These are phyloP conservation scores for Smallanthus sonchifolius DNA, from an alignment of 129 eudicot genomes.

Conservation along the genomic window DNA sequence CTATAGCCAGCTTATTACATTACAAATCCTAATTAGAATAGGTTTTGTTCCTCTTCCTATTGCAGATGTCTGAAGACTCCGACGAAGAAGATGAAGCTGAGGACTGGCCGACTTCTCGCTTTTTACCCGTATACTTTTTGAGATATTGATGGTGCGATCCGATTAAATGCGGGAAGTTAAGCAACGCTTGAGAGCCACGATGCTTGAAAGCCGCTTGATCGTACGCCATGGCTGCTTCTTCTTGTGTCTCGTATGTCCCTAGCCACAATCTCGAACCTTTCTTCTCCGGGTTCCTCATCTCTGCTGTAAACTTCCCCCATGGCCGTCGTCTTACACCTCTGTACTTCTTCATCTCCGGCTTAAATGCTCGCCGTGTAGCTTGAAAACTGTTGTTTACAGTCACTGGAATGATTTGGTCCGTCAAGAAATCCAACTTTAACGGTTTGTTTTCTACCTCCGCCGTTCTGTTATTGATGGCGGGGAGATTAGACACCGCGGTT, in stretches of 20 bases:
- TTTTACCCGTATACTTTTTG: not conserved
- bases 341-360: conserved; percentile 5
- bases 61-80: too few relatives aligned
- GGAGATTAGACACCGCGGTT: not conserved
- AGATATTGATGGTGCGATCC: conserved; percentile 2
- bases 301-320: conserved; percentile 43
- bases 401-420: not conserved
- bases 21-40: too few relatives aligned
- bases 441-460: not conserved
- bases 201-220: conserved; percentile 34
- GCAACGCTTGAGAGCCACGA: conserved; percentile 29
- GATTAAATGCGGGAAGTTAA: conserved; percentile 38
- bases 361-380: not conserved
- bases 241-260: conserved; percentile 32
- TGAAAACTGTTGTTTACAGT: not conserved
- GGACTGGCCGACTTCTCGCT: too few relatives aligned
- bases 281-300: conserved; percentile 34
- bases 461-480: not conserved
- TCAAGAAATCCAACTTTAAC: conserved; percentile 2
- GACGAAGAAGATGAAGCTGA: too few relatives aligned
- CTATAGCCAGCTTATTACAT: too few relatives aligned
- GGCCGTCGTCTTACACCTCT: conserved; percentile 34
- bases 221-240: conserved; percentile 44
- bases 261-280: conserved; percentile 35
- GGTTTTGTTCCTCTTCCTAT: too few relatives aligned